phyloP scores from a whole-genome alignment of 768 basidiomycete species.

The Lentinula sp. region DNA sequence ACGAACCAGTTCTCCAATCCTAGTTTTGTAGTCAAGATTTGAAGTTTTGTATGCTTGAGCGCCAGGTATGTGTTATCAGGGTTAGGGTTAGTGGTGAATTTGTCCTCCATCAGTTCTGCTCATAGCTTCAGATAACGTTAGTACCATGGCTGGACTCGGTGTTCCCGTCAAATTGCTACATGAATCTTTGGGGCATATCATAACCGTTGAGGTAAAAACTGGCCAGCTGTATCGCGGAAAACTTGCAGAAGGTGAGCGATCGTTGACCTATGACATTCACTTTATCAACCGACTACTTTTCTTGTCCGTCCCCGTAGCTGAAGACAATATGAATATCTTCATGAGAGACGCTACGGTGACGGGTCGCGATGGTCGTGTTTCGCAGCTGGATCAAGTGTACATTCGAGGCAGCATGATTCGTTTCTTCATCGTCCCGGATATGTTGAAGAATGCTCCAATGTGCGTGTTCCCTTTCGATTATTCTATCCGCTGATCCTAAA shows the following conservation, averaged over 20 bases:
- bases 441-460: constrained; percentile 99
- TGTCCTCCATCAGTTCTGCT: not conserved
- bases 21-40: too few species aligned
- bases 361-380: constrained; percentile 95
- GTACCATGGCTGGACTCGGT: constrained; percentile 57
- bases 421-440: constrained; percentile 99
- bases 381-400: constrained; percentile 98
- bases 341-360: constrained; percentile 96
- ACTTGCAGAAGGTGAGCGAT: constrained; percentile 78
- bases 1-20: too few species aligned
- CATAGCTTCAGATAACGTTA: not conserved
- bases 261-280: constrained; percentile 2
- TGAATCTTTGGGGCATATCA: constrained; percentile 92
- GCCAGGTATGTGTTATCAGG: not conserved
- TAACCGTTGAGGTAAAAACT: constrained; percentile 98
- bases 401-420: constrained; percentile 97
- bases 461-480: constrained; percentile 33
- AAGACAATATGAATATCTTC: constrained; percentile 97
- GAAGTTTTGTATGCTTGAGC: too few species aligned
- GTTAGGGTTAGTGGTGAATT: not conserved
- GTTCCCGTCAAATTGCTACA: constrained; percentile 96
- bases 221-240: constrained; percentile 97
- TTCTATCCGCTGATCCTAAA: not conserved
- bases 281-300: constrained; percentile 13
- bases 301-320: constrained; percentile 50